Base-by-base conservation (phyloP, 306 rosid genomes). In the Corylus americana region DNA sequence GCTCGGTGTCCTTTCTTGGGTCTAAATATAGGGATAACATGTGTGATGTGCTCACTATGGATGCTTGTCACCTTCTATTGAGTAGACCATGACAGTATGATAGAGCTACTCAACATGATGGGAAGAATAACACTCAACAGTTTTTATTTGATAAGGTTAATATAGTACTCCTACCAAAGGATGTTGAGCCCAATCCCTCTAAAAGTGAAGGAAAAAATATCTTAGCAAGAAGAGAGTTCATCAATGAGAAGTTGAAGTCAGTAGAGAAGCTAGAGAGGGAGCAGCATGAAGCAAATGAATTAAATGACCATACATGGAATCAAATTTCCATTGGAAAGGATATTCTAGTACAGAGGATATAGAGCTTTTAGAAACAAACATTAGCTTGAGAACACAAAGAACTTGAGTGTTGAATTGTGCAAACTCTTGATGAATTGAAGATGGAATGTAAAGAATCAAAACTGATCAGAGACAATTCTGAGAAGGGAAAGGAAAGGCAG, bases 341-440 rank as follows among this genome's bases (percentile, higher is more conserved):
- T 78, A 74, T 73, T 68, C 88, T 89, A 74, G 58, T 73, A 66
- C 82, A 76, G 78, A 90, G 91, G 79, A 84, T 86, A 55, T 25
- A 63, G 97, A 91, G 78, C 88, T 92, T 53, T 74, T 83, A 61
- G 91, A 89, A 88, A 84, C 84, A 80, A 86, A 71, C 84, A 86
- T 71, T 86, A 86, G 91, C 85, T 92, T 42, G 88, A 79, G 79
- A 89, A 78, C 55, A 80, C 89, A 0, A 90, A 88, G 61, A 64
- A 73, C 39, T 70, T 90, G 85, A 93, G 92, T 82, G 80, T 77
- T 45, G 87, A 89, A 63, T 81, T 95, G 74, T 84, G 80, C 85
- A 72, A 77, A 78, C 82, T 22, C 76, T 95, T 79, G 89, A 88
- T 75, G 89, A 88, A 61, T 74, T 93, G 85, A 87, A 89, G 87